Percentiles rank a stretch among this genome's conserved stretches.
phyloP scores from a whole-genome alignment of 495 filamentous ascomycete species.

The Trichoderma parareesei region DNA sequence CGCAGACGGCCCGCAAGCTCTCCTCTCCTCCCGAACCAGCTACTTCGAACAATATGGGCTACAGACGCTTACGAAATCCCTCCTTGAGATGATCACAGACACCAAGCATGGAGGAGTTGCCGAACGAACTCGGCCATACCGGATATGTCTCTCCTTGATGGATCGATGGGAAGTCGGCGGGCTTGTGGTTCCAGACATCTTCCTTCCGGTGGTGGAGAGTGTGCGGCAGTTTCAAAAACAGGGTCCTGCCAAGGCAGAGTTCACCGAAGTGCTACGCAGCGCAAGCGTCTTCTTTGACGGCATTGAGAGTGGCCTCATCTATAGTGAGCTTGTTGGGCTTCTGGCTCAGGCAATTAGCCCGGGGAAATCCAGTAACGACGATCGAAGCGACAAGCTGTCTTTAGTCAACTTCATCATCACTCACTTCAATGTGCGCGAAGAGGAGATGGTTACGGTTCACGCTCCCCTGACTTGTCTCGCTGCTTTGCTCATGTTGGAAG shows the following conservation, averaged over 20 bases:
- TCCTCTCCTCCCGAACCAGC: conserved; percentile 42
- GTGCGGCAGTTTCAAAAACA: conserved; percentile 60
- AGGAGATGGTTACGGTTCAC: conserved; percentile 88
- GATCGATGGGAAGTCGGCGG: conserved; percentile 96
- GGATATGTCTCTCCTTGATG: conserved; percentile 91
- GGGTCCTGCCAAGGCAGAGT: conserved; percentile 53
- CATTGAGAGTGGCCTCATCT: conserved; percentile 89
- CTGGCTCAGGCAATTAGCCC: conserved; percentile 49
- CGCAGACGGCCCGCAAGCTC: conserved; percentile 34
- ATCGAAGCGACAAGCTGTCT: conserved; percentile 51
- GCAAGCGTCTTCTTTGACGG: conserved; percentile 96
- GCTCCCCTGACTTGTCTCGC: conserved; percentile 66
- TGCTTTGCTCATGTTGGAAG: conserved; percentile 54
- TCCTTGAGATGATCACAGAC: conserved; percentile 66
- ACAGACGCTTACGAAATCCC: conserved; percentile 60
- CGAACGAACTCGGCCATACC: conserved; percentile 78
- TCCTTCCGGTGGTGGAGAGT: conserved; percentile 75
- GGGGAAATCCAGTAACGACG: conserved; percentile 27
- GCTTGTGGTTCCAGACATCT: conserved; percentile 76
- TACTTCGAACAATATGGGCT: conserved; percentile 81
- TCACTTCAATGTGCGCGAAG: conserved; percentile 89
- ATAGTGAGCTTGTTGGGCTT: conserved; percentile 64
- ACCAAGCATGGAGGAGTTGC: conserved; percentile 41
- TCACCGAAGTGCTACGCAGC: conserved; percentile 82
- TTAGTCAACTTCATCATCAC: conserved; percentile 74